A percentile compares a stretch with the other conserved stretches of the same genome.
These are phyloP conservation scores for Pythium volutum DNA, from an alignment of 352 stramenopile genomes.

Conservation along the genomic window DNA sequence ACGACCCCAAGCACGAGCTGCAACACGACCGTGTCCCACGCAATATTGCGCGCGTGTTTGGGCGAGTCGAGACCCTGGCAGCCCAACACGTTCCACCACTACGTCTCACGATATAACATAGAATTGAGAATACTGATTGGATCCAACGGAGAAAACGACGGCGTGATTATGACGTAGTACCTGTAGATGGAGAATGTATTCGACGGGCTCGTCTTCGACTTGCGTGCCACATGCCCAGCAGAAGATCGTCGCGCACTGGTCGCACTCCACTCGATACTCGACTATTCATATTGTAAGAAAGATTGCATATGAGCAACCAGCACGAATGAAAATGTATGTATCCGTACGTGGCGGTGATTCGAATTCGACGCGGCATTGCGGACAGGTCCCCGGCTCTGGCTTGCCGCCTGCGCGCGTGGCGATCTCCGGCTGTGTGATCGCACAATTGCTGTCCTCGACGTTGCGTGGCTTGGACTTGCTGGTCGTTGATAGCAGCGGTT, in stretches of 20 bases:
- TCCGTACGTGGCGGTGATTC: too few species aligned
- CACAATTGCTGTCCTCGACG: background rate
- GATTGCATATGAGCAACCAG: too few species aligned
- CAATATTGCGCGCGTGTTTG: background rate
- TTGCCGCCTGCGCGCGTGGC: background rate
- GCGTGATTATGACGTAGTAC: too few species aligned
- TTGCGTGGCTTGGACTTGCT: background rate
- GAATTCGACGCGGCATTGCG: background rate
- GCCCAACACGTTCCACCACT: background rate
- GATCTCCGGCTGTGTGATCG: background rate
- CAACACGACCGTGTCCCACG: background rate
- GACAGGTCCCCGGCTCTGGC: background rate
- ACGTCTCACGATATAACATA: background rate
- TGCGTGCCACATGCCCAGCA: background rate
- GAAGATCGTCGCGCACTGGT: background rate
- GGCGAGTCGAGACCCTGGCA: background rate
- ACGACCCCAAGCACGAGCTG: background rate
- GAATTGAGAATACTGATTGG: too few species aligned
- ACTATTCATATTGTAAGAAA: background rate
- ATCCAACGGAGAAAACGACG: too few species aligned
- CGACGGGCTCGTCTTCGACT: background rate
- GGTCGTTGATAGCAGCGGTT: background rate
- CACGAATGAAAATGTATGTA: too few species aligned
- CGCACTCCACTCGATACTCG: background rate
- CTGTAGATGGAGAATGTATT: background rate